Base-by-base conservation (phyloP, 306 rosid species). In the Argentina anserina region DNA sequence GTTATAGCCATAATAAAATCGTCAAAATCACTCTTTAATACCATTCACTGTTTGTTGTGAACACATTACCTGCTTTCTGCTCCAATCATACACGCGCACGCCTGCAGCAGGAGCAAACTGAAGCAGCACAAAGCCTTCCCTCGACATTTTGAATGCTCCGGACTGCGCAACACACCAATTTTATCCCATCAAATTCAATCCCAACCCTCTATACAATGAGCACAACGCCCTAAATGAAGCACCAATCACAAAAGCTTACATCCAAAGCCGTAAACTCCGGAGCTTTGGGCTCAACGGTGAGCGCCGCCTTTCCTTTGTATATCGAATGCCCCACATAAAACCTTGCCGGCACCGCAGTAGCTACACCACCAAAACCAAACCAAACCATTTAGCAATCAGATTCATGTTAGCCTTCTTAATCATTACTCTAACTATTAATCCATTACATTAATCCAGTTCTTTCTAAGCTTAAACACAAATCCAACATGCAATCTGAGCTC, bases 221-320 rank as follows among this genome's bases (percentile, higher is more conserved):
- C 71, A 55, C 45, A 37, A 26, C 15, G 15, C 36, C 4, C 37
- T 59, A 81, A 62, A 40, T 6, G 40, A 63, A 40, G 41, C 15
- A 31, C 18, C 36, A 69, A 64, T 75, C 46, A 77, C 17, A 81
- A 36, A 80, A 79, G 46, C 87, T 67, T 91, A 90, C 99, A 42
- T 90, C 96, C 25, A 91, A 74, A 5, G 93, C 76, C 0, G 79
- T 76, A 65, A 94, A 94, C 46, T 91, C 96, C 0, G 97, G 99
- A 25, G 96, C 90, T 72, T 82, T 82, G 52, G 99, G 97, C 82
- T 89, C 87, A 42, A 91, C 79, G 3, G 97, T 84, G 56, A 94
- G 96, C 18, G 93, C 97, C 45, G 99, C 93, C 81, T 94, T 94
- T 74, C 99, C 99, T 82, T 94, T 94, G 86, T 91, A 94, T 83